These are phyloP conservation scores for Pharnaceum exiguum DNA, from an alignment of 148 eudicot species.

Conservation along the genomic window DNA sequence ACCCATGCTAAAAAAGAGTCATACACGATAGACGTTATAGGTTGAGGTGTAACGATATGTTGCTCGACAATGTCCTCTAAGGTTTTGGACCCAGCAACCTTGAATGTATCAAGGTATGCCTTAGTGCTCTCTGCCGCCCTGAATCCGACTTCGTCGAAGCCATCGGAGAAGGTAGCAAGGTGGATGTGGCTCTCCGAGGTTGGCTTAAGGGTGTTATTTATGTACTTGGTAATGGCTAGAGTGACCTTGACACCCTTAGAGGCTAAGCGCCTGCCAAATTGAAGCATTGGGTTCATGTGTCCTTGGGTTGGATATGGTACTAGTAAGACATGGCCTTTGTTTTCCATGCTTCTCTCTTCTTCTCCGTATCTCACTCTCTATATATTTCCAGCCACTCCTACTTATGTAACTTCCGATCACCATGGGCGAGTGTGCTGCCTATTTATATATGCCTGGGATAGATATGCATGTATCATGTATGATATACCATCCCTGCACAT, in stretches of 20 bases:
- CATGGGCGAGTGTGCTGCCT: no score
- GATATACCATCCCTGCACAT: no score
- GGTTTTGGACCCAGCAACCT: slow-evolving; percentile 23
- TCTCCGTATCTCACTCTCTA: background rate
- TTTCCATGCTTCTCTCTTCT: background rate
- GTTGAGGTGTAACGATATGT: slow-evolving; percentile 8
- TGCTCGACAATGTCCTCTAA: slow-evolving; percentile 24
- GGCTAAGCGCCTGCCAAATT: slow-evolving; percentile 38
- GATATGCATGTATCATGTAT: no score
- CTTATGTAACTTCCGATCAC: no score
- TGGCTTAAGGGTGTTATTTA: slow-evolving; percentile 20
- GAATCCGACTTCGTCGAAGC: slow-evolving; percentile 37
- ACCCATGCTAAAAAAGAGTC: slow-evolving; percentile 45
- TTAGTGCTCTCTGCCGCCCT: slow-evolving; percentile 8
- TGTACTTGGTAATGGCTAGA: slow-evolving; percentile 34
- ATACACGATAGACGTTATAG: slow-evolving; percentile 35
- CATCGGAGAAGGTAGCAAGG: slow-evolving; percentile 44
- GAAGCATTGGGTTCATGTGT: slow-evolving; percentile 50
- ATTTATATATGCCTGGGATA: no score
- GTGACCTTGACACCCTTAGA: slow-evolving; percentile 40
- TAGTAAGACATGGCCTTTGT: slow-evolving; percentile 27
- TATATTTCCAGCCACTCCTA: no score
- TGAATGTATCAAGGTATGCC: slow-evolving; percentile 23
- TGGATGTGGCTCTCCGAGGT: slow-evolving; percentile 17
- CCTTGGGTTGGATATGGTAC: slow-evolving; percentile 50